Evolutionary conservation across 192 early-diverging fungal genomes (phyloP), one percentile per base, ranked within the genome.

Genomic region (Anaeromyces robustus): DNA sequence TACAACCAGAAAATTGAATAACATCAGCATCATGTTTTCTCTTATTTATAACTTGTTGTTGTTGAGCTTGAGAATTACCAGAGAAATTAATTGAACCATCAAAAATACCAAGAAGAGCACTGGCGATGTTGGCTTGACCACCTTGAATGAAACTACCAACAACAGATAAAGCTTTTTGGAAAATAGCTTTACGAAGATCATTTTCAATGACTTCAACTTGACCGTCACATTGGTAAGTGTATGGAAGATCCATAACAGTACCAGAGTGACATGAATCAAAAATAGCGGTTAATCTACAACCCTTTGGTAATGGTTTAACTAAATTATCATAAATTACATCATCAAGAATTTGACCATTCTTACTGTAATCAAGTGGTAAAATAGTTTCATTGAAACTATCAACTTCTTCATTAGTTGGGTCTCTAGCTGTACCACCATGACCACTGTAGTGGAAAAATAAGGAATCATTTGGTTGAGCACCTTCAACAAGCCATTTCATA

Each of bases 221-320:
- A 78, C 84, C 87, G 37, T 81, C 84, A 29, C 84, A 84, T 81
- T 86, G 84, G 83, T 91, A 90, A 59, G 88, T 86, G 84, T 88
- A 92, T 18, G 90, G 88, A 18, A 92, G 80, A 78, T 90, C 91
- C 52, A 92, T 83, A 28, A 88, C 89, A 11, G 91, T 90, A 52
- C 90, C 90, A 81, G 93, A 94, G 82, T 96, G 93, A 83, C 94
- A 96, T 77, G 92, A 94, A 84, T 95, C 94, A 85, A 94, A 94
- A 41, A 95, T 90, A 0, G 90, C 93, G 0, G 94, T 95, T 82
- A 96, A 82, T 28, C 93, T 89, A 78, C 88, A 91, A 30, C 94
- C 89, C 22, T 83, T 86, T 29, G 92, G 92, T 77, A 88, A 82
- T 17, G 80, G 77, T 59, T 83, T 80, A 22, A 86, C 87, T 30